Percentiles rank a stretch among this genome's conserved stretches.
These are phyloP conservation scores for Erythrobasidium hasegawianum DNA, from an alignment of 1,284 basidiomycete genomes.

Conservation along the genomic window DNA sequence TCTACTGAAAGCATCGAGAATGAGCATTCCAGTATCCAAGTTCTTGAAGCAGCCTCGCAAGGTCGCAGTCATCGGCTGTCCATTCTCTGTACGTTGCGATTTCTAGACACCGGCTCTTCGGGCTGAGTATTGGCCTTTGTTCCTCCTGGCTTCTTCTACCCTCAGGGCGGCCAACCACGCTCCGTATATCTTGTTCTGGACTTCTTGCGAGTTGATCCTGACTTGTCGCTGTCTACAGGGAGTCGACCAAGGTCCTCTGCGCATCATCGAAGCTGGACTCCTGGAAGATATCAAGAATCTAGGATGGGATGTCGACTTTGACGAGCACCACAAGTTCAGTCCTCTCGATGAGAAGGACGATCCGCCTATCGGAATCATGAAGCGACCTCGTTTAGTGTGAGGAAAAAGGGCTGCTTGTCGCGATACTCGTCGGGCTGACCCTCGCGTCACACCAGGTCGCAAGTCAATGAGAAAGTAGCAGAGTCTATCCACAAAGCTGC, in stretches of 20 bases:
- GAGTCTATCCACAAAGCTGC: conserved; percentile 69
- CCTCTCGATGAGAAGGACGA: conserved; percentile 59
- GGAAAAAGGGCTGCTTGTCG: background rate
- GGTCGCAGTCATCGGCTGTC: conserved; percentile 44
- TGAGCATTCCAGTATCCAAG: conserved; percentile 13
- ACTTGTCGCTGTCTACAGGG: conserved; percentile 52
- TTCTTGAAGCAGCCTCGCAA: conserved; percentile 30
- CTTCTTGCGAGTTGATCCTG: background rate
- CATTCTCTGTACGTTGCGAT: conserved; percentile 42
- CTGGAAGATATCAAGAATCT: conserved; percentile 52
- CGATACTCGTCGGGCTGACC: background rate
- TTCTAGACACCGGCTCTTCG: background rate
- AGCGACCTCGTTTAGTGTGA: conserved; percentile 80
- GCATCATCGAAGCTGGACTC: conserved; percentile 78
- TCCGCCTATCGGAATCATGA: conserved; percentile 78
- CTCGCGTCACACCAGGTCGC: conserved; percentile 40
- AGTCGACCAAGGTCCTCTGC: conserved; percentile 86
- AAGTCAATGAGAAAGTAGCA: conserved; percentile 78
- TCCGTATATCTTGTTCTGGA: background rate
- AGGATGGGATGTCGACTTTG: conserved; percentile 84
- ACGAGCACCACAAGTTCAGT: conserved; percentile 83
- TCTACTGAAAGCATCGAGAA: background rate
- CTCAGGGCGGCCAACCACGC: background rate
- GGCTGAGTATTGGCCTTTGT: no score
- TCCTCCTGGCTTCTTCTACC: background rate